Percentiles rank a stretch among this genome's conserved stretches.
Conservation (phyloP, 441 rosid species). For the Corymbia calophylla region DNA sequence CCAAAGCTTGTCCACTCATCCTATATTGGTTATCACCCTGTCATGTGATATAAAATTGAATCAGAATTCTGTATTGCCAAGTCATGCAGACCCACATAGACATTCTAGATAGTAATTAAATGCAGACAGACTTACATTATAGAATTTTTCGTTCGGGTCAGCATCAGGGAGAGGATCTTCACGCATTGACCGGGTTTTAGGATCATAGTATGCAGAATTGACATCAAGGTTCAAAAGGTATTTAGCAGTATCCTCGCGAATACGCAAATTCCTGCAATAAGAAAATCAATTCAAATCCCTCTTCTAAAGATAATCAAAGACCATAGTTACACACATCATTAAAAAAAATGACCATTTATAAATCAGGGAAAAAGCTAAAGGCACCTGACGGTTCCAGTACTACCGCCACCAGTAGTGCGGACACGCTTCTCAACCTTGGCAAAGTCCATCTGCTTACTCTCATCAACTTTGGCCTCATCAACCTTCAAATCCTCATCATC, state of each 20-base stretch:
- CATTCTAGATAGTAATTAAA: background rate
- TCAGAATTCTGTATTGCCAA: background rate
- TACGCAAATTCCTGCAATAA: conserved; percentile 46
- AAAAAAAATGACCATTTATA: background rate
- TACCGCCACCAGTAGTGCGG: conserved; percentile 87
- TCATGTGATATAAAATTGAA: background rate
- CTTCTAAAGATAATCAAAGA: background rate
- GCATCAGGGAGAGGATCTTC: conserved; percentile 70
- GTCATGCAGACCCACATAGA: background rate
- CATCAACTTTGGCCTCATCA: conserved; percentile 94
- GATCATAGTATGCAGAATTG: conserved; percentile 80
- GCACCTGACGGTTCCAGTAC: conserved; percentile 77
- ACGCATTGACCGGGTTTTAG: conserved; percentile 74
- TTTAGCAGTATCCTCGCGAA: conserved; percentile 81
- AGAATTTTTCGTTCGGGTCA: conserved; percentile 49
- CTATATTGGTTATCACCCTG: conserved; percentile 86
- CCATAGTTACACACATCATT: background rate
- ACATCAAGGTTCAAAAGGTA: conserved; percentile 80
- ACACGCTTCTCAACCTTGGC: conserved; percentile 94
- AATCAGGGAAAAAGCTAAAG: background rate
- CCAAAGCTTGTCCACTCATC: conserved; percentile 76
- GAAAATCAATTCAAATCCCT: background rate
- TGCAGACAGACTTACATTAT: conserved; percentile 20
- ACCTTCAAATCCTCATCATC: conserved; percentile 40
- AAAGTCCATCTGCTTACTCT: conserved; percentile 87